Base-by-base conservation (phyloP, 78 protist species). In the Dictyostelium purpureum region DNA sequence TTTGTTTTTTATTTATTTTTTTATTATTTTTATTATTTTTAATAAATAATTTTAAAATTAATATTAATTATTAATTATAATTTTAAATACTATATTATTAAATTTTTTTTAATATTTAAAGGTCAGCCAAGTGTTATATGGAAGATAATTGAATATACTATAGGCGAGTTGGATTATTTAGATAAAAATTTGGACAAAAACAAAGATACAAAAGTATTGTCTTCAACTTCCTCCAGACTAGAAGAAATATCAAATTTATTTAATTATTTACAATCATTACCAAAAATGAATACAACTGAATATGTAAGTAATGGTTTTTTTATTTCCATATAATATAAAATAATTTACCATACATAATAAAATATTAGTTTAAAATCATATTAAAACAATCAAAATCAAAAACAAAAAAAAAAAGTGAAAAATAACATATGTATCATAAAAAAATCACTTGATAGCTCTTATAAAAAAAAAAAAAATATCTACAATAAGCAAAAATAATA, bases 71-170 rank as follows among this genome's bases (percentile, higher is more conserved):
- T 3, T 67, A 40, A 9, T 4, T 67, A n/a, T n/a, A n/a, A n/a
- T n/a, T n/a, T n/a, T n/a, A n/a, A n/a, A n/a, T 63, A 28, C 21
- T 7, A 63, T 31, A n/a, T 6, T 63, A 63, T 31, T 63, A 6
- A 63, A 31, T 4, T n/a, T n/a, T n/a, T n/a, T n/a, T n/a, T n/a
- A n/a, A n/a, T 16, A 47, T 63, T 21, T 6, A 63, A 9, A 82
- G 90, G 66, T 26, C 80, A 82, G 54, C 90, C 90, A 67, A 70
- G 79, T 57, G 40, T 82, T 45, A 21, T 82, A 40, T 85, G 91
- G 91, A 85, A 73, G 45, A 43, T 85, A 28, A 37, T 85, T 16
- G 91, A 70, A 73, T 85, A 73, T 85, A 38, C 71, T 12, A 85
- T 85, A n/a, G 16, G 38, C 45, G 91, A 85, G 45, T 59, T 85